phyloP scores from a whole-genome alignment of 768 basidiomycete species.

The Mycena belliarum region DNA sequence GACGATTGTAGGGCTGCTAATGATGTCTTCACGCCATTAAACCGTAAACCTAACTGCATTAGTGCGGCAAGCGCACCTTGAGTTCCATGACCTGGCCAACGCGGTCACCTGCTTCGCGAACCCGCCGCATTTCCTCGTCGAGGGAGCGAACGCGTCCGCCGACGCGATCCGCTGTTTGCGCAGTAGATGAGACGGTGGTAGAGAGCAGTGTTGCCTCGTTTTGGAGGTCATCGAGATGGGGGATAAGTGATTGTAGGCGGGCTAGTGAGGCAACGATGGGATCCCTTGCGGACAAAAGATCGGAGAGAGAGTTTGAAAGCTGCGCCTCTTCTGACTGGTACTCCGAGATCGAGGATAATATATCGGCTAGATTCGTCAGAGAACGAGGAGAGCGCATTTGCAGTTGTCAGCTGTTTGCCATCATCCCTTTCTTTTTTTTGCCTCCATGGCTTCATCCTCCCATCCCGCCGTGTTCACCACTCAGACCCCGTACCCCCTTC shows the following conservation, averaged over 20 bases:
- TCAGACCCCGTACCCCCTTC: slow-evolving; percentile 70
- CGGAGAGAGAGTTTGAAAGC: slow-evolving; percentile 71
- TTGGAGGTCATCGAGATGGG: slow-evolving; percentile 63
- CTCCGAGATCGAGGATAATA: slow-evolving; percentile 71
- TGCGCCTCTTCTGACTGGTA: slow-evolving; percentile 78
- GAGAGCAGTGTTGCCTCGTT: slow-evolving; percentile 56
- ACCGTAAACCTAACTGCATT: background rate
- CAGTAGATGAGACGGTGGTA: slow-evolving; percentile 67
- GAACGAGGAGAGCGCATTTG: slow-evolving; percentile 29
- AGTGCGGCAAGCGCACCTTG: slow-evolving; percentile 57
- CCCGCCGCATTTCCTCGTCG: slow-evolving; percentile 91
- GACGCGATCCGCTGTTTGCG: slow-evolving; percentile 81
- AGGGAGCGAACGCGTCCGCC: slow-evolving; percentile 87
- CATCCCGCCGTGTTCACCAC: slow-evolving; percentile 70
- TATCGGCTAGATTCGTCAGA: slow-evolving; percentile 66
- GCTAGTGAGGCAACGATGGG: slow-evolving; percentile 64
- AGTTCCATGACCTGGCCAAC: slow-evolving; percentile 94
- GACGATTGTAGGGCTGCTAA: slow-evolving; percentile 59
- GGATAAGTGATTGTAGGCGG: slow-evolving; percentile 60
- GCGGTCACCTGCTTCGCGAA: slow-evolving; percentile 87
- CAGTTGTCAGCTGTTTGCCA: background rate
- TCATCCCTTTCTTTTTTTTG: background rate
- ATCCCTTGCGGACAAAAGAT: slow-evolving; percentile 66
- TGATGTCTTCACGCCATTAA: slow-evolving; percentile 35
- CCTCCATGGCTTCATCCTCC: slow-evolving; percentile 27